These are phyloP conservation scores for Picea abies DNA, from an alignment of 83 land plant species.

Conservation along the genomic window DNA sequence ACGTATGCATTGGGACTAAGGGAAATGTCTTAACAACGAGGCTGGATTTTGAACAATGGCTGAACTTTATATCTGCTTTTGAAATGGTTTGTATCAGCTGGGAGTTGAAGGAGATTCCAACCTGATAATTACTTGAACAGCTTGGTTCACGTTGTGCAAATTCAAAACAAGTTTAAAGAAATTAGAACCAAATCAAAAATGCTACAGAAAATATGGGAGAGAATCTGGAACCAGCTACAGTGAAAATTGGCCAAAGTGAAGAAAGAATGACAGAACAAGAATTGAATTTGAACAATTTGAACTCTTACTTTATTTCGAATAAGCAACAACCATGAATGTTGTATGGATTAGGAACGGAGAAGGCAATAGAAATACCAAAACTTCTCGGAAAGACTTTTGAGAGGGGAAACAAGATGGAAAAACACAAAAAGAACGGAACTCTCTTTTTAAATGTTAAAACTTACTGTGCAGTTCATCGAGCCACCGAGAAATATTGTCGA, in stretches of 20 bases:
- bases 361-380: neutral
- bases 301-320: neutral
- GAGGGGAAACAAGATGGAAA: neutral
- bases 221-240: no score
- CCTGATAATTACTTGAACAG: no score
- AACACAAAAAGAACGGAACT: neutral
- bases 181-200: neutral
- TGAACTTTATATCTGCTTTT: no score
- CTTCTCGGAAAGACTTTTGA: neutral
- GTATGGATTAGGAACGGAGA: neutral
- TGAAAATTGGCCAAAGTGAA: no score
- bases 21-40: no score
- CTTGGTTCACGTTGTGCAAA: no score
- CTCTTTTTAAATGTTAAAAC: neutral
- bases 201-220: no score
- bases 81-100: no score
- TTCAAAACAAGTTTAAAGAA: neutral
- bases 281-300: neutral
- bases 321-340: neutral
- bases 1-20: no score
- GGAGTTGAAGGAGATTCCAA: no score
- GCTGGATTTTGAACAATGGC: no score
- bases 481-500: conserved; percentile 68
- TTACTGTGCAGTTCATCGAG: conserved; percentile 74
- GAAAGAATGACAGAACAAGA: no score